phyloP scores from a whole-genome alignment of 1,284 basidiomycete genomes.

The Testicularia cyperi region DNA sequence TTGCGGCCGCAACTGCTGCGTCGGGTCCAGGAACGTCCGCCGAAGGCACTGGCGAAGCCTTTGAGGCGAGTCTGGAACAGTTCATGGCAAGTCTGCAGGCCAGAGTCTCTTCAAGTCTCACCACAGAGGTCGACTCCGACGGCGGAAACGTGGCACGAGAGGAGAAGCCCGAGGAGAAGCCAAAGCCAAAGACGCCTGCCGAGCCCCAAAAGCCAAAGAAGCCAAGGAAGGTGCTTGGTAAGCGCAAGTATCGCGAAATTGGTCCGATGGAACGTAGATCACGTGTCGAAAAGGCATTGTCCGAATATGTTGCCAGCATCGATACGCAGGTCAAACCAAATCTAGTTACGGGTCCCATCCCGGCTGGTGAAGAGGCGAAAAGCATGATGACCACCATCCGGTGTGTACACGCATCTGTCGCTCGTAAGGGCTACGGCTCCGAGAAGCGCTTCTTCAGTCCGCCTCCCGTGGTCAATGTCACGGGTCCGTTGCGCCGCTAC shows the following conservation, averaged over 20 bases:
- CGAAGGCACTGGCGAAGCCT: conserved; percentile 27
- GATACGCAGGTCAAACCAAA: conserved; percentile 26
- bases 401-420: conserved; percentile 82
- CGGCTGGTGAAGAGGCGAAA: conserved; percentile 9
- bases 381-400: conserved; percentile 71
- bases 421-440: conserved; percentile 86
- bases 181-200: conserved; percentile 10
- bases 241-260: conserved; percentile 39
- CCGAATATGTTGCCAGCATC: conserved; percentile 34
- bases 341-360: conserved; percentile 31
- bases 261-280: conserved; percentile 29
- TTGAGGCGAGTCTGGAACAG: conserved; percentile 41
- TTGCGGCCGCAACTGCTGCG: too few relatives aligned
- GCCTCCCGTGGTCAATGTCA: conserved; percentile 81
- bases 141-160: too few relatives aligned
- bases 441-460: conserved; percentile 89
- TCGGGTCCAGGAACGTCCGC: too few relatives aligned
- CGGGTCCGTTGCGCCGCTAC: conserved; percentile 66
- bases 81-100: conserved; percentile 46
- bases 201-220: conserved; percentile 22
- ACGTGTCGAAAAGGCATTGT: conserved; percentile 27
- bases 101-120: conserved; percentile 11
- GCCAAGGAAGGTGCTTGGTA: conserved; percentile 29
- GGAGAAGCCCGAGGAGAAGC: conserved; percentile 6
- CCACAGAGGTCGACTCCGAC: too few relatives aligned